Evolutionary conservation across 2,329 filamentous ascomycete species (phyloP).

Genomic region (Fusarium mangiferae): DNA sequence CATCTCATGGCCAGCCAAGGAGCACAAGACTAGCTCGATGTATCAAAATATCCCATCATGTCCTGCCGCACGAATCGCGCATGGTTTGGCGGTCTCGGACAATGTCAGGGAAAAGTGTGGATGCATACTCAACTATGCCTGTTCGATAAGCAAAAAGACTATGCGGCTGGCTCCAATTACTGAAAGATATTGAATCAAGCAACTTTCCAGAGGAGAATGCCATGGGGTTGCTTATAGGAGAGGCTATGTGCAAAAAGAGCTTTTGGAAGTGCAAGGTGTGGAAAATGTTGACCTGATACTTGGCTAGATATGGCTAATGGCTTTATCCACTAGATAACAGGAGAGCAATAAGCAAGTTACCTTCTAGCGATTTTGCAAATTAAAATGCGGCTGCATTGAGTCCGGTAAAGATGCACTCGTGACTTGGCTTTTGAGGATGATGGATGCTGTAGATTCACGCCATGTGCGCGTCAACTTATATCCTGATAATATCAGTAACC

Average conservation of each 20-base stretch:
- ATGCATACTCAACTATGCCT: no score
- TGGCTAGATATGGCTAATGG: background rate
- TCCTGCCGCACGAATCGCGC: no score
- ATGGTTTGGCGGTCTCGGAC: no score
- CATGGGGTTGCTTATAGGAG: background rate
- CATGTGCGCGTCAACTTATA: background rate
- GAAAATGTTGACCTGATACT: background rate
- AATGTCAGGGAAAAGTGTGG: no score
- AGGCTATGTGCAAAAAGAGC: background rate
- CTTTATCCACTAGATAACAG: background rate
- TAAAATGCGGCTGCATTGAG: no score
- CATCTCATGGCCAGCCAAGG: no score
- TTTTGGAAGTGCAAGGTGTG: background rate
- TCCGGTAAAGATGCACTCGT: background rate
- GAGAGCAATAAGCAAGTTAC: background rate
- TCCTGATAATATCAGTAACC: background rate
- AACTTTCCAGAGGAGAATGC: no score
- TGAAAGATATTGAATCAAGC: no score
- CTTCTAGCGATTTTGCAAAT: background rate
- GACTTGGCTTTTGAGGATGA: background rate
- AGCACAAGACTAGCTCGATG: no score
- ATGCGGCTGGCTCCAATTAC: no score
- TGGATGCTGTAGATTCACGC: background rate
- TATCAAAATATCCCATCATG: no score
- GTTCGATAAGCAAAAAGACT: no score